Evolutionary conservation across 805 yeast species (phyloP), one percentile per base, ranked within the genome.

Genomic region (Allodekkera sacchari): DNA sequence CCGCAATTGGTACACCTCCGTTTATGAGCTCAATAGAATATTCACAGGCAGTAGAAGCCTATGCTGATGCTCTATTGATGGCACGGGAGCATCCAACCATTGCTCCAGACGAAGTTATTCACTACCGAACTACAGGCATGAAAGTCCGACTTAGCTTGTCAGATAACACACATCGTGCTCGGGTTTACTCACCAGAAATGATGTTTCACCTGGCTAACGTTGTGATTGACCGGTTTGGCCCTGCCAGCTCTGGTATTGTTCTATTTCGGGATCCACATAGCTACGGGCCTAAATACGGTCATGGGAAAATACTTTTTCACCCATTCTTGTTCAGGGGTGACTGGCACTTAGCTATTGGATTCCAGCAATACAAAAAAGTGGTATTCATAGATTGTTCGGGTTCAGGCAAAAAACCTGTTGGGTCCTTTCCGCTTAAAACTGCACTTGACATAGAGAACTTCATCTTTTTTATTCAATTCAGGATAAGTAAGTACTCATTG

Each of bases 321-420:
- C 62, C 62, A 4, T 53, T 57, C 22, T 32, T 28, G 13, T 53
- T 53, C 52, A 41, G 41, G 9, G 43, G 44, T 17, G 45, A 52
- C 24, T 57, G 61, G 61, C 58, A 57, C 37, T 33, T 57, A 13
- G 59, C 57, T 1, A 35, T 56, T 15, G 57, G 51, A 14, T 48
- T 56, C 27, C 41, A 39, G 22, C 31, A 41, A 7, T 33, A 34
- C 19, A 40, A 42, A 18, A 50, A 46, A 28, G 37, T 55, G 10
- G 42, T 55, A 3, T 31, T 55, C 12, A 30, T 55, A 6, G 37
- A 55, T 34, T 55, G 61, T 33, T 46, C 54, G 2, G 32, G 37
- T 15, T 34, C 26, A n/a, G 26, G n/a, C 25, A 18, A 11, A 13
- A 20, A 25, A 18, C 27, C 22, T 18, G 29, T 10, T 18, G 31